Evolutionary conservation across 2,329 filamentous ascomycete species (phyloP).

Genomic region (Plectosphaerella sp.): DNA sequence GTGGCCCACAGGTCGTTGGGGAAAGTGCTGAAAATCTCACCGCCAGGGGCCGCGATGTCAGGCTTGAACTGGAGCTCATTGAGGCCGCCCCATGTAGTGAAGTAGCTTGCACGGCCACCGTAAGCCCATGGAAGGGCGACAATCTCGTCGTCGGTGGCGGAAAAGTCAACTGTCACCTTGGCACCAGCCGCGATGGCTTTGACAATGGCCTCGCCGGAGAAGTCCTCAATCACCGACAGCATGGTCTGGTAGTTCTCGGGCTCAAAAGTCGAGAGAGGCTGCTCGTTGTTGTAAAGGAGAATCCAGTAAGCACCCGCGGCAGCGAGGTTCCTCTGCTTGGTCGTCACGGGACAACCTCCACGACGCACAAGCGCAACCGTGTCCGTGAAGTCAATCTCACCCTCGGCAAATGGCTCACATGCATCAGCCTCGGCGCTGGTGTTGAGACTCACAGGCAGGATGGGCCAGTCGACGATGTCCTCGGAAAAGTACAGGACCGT

Average conservation of each 20-base stretch:
- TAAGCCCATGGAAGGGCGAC: constrained; percentile 12
- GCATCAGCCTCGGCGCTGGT: constrained; percentile 18
- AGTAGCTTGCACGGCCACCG: constrained; percentile 38
- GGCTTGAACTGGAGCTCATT: constrained; percentile 6
- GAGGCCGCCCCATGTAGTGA: constrained; percentile 38
- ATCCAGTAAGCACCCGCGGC: constrained; percentile 2
- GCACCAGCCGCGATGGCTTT: constrained; percentile 21
- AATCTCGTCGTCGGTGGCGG: constrained; percentile 5
- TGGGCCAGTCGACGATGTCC: constrained; percentile 16
- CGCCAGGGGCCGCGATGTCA: constrained; percentile 1
- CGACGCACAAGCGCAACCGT: neutral
- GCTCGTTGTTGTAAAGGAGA: constrained; percentile 4
- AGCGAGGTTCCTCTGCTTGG: constrained; percentile 1
- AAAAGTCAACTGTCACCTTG: constrained; percentile 23
- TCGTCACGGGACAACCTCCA: neutral
- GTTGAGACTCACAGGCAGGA: constrained; percentile 18
- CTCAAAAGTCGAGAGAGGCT: constrained; percentile 7
- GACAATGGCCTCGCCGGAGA: constrained; percentile 24
- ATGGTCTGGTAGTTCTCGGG: constrained; percentile 13
- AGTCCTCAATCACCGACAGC: neutral
- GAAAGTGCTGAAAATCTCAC: constrained; percentile 5
- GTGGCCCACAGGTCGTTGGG: constrained; percentile 1
- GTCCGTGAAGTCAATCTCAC: neutral
- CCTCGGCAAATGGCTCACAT: constrained; percentile 14
- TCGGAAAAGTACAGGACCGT: neutral